Evolutionary conservation across 192 early-diverging fungal species (phyloP).

Genomic region (Umbelopsis isabellina): DNA sequence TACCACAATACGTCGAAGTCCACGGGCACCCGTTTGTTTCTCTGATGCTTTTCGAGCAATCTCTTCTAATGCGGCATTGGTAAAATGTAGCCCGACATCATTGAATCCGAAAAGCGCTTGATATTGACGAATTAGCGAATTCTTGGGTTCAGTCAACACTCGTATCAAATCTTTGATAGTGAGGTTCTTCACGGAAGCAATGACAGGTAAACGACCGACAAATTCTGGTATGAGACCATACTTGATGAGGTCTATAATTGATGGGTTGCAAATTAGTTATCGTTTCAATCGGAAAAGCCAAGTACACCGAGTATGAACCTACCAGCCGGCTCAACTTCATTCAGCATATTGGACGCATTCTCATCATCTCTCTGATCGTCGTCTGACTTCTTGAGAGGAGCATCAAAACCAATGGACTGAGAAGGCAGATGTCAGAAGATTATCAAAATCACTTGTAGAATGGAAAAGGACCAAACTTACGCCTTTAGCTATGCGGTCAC

Average conservation of each 20-base stretch:
- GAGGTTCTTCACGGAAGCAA: slow-evolving; percentile 76
- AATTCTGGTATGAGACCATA: slow-evolving; percentile 92
- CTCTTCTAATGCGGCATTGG: slow-evolving; percentile 63
- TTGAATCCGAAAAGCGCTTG: slow-evolving; percentile 71
- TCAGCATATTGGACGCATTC: slow-evolving; percentile 27
- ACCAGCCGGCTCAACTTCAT: slow-evolving; percentile 28
- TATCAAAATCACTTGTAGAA: background rate
- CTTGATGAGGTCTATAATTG: slow-evolving; percentile 71
- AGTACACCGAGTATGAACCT: background rate
- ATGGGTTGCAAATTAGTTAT: background rate
- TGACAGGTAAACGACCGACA: slow-evolving; percentile 84
- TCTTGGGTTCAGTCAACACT: slow-evolving; percentile 81
- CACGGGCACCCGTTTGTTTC: slow-evolving; percentile 87
- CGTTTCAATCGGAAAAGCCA: background rate
- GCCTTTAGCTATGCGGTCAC: slow-evolving; percentile 77
- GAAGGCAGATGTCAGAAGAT: background rate
- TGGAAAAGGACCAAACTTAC: slow-evolving; percentile 23
- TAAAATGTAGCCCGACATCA: slow-evolving; percentile 73
- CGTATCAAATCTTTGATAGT: slow-evolving; percentile 69
- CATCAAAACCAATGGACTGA: slow-evolving; percentile 79
- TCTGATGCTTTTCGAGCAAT: slow-evolving; percentile 77
- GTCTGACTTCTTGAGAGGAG: slow-evolving; percentile 27
- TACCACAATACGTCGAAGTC: slow-evolving; percentile 86
- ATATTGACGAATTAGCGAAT: slow-evolving; percentile 83
- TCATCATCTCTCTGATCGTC: slow-evolving; percentile 28